These are phyloP conservation scores for Quercus mongolica DNA, from an alignment of 306 rosid genomes.

Conservation along the genomic window DNA sequence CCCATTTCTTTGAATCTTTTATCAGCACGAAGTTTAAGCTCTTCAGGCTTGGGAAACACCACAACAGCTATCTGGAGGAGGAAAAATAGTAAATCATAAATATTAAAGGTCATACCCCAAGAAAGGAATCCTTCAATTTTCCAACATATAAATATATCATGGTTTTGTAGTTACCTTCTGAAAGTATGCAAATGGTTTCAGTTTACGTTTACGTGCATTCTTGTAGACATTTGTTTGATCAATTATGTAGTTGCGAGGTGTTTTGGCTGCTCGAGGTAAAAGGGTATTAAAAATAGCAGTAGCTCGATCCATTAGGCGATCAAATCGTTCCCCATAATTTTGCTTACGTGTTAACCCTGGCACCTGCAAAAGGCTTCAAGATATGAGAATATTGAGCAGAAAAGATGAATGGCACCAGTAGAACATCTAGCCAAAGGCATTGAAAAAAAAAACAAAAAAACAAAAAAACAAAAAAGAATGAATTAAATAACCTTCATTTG, in stretches of 20 bases:
- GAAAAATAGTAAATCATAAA: neutral
- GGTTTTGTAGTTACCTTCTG: constrained; percentile 32
- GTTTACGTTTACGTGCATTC: constrained; percentile 54
- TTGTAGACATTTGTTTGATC: constrained; percentile 64
- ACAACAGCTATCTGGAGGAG: constrained; percentile 50
- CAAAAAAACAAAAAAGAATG: neutral
- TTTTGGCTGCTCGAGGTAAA: constrained; percentile 45
- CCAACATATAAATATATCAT: neutral
- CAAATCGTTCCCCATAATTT: constrained; percentile 55
- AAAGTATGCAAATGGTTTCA: constrained; percentile 44
- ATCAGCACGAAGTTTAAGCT: constrained; percentile 33
- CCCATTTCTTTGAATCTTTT: constrained; percentile 48
- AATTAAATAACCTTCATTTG: constrained; percentile 50
- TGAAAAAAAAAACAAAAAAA: neutral
- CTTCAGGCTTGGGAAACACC: constrained; percentile 53
- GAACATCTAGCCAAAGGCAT: neutral
- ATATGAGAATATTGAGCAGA: neutral
- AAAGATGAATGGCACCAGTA: neutral
- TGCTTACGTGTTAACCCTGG: constrained; percentile 42
- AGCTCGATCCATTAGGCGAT: constrained; percentile 42
- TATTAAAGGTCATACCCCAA: constrained; percentile 2
- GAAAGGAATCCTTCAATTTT: neutral
- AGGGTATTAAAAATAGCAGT: constrained; percentile 42
- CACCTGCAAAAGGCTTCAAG: constrained; percentile 30
- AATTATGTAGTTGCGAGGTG: constrained; percentile 56